Percentiles rank a stretch among this genome's conserved stretches.
Conservation (phyloP, 2,329 filamentous ascomycete genomes). For the Xylaria sp. region DNA sequence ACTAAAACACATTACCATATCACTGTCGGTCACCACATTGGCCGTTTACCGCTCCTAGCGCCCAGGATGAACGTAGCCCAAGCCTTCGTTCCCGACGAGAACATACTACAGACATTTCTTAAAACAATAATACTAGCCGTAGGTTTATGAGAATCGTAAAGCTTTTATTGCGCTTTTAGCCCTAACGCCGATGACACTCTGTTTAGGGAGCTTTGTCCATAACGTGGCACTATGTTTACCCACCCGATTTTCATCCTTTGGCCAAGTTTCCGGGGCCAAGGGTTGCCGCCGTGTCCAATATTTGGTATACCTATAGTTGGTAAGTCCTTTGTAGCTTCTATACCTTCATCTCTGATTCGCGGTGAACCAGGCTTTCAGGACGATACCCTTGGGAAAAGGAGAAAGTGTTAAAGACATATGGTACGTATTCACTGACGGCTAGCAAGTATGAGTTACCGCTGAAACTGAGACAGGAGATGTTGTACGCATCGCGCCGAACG, state of each 20-base stretch:
- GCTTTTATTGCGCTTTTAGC: too few species aligned
- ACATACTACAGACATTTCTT: too few species aligned
- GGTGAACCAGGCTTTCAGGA: conserved; percentile 22
- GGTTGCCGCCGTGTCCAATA: conserved; percentile 29
- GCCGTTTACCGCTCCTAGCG: too few species aligned
- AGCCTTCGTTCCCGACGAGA: too few species aligned
- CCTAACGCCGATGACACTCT: too few species aligned
- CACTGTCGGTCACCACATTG: too few species aligned
- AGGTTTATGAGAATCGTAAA: too few species aligned
- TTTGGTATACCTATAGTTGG: conserved; percentile 28
- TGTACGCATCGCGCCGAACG: conserved; percentile 32
- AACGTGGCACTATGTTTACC: too few species aligned
- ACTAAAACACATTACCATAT: too few species aligned
- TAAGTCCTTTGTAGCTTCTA: conserved; percentile 4
- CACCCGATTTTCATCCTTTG: conserved; percentile 26
- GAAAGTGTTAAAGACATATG: conserved; percentile 24
- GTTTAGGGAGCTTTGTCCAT: too few species aligned
- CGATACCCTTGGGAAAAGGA: conserved; percentile 27
- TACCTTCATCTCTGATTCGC: background rate
- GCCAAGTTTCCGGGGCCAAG: conserved; percentile 24
- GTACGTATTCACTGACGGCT: background rate
- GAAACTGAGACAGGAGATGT: conserved; percentile 16
- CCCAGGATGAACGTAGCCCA: too few species aligned
- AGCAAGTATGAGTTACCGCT: background rate
- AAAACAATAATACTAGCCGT: too few species aligned